Evolutionary conservation across 192 early-diverging fungal species (phyloP).

Genomic region (Rhizophagus prolifer): DNA sequence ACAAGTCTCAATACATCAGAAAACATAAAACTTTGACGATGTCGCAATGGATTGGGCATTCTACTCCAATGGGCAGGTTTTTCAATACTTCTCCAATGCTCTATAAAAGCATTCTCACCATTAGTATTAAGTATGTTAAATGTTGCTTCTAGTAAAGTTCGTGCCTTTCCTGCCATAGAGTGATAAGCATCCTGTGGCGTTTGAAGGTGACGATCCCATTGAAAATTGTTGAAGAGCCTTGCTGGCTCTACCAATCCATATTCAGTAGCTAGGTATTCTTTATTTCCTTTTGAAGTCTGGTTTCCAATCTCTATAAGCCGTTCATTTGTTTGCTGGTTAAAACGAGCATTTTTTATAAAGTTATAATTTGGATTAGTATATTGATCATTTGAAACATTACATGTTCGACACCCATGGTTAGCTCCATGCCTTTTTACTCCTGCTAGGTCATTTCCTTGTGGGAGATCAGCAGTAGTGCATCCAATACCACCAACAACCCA

Average conservation of each 20-base stretch:
- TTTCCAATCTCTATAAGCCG: no score
- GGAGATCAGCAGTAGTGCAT: no score
- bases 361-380: no score
- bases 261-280: background rate
- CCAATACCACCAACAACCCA: no score
- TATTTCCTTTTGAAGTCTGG: no score
- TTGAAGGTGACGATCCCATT: background rate
- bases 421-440: no score
- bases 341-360: no score
- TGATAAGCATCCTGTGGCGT: background rate
- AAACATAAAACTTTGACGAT: slow-evolving; percentile 12
- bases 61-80: background rate
- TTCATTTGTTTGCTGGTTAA: no score
- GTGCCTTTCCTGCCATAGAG: slow-evolving; percentile 31
- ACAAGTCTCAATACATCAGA: background rate
- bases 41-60: background rate
- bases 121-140: background rate
- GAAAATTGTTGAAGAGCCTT: background rate
- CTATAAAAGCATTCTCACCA: background rate
- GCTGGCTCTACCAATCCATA: background rate
- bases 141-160: background rate
- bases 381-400: no score
- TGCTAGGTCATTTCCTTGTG: no score
- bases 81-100: background rate
- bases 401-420: no score